Base-by-base conservation (phyloP, 2,329 filamentous ascomycete genomes). In the Ascochyta pisi region DNA sequence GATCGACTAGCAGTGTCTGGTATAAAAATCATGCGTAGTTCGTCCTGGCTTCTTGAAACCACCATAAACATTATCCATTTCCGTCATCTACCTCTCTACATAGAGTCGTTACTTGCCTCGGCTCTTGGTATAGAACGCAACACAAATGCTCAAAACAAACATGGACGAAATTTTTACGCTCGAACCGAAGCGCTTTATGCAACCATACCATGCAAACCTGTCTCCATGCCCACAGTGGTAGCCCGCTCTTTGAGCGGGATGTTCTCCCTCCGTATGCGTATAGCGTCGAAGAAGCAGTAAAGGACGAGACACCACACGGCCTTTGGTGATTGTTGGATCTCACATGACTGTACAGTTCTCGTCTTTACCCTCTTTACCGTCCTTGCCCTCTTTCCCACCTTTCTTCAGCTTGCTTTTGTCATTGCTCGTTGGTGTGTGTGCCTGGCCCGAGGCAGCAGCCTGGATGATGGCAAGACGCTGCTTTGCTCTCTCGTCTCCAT, bases 401-500 rank as follows among this genome's bases (percentile, higher is more conserved):
- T 75, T 76, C 54, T 73, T 75, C 23, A 73, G 60, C 47, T 74
- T 74, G 50, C 50, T 57, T 48, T 66, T 73, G 19, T 71, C 66
- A 8, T 54, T 56, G 15, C 51, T 48, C 12, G 60, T 48, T 12
- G 64, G 43, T 13, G 58, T 10, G 15, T 61, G 62, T n/a, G 69
- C 51, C 46, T 78, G 79, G 3, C 85, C 86, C 4, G 84, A 83
- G 5, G 93, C 90, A 10, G 95, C 94, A 8, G 90, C 89, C 58
- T 90, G 86, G 58, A 99, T 99, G 37, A 92, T 91, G 19, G 89
- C 87, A 49, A 99, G 82, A 24, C 95, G 86, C 69, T 95, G 89
- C 75, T 89, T 94, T 46, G 95, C 95, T 54, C 92, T 86, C 67
- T 95, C 91, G 69, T 98, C 93, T 42, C 94, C 95, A 45, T 91